phyloP scores from a whole-genome alignment of 2,329 filamentous ascomycete genomes.

The Epichloe scottii region DNA sequence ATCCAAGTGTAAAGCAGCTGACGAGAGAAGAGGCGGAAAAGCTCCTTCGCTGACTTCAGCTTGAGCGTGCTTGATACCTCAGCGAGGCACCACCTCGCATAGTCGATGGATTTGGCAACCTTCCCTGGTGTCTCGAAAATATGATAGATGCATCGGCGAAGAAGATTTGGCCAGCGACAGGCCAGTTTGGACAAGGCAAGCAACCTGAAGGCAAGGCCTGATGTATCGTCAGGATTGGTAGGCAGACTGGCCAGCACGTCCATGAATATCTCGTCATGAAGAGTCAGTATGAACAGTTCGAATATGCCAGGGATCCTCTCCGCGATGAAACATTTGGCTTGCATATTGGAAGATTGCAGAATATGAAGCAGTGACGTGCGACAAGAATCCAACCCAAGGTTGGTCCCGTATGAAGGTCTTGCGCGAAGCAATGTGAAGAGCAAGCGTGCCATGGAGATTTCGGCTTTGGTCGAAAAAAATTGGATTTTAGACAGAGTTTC shows the following conservation, averaged over 20 bases:
- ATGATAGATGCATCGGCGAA: slow-evolving; percentile 80
- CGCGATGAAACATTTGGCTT: slow-evolving; percentile 66
- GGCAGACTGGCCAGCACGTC: slow-evolving; percentile 77
- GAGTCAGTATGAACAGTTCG: slow-evolving; percentile 64
- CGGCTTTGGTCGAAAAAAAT: slow-evolving; percentile 58
- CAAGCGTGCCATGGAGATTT: slow-evolving; percentile 54
- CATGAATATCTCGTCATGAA: slow-evolving; percentile 73
- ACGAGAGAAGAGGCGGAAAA: slow-evolving; percentile 77
- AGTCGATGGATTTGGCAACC: slow-evolving; percentile 48
- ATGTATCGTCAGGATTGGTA: slow-evolving; percentile 52
- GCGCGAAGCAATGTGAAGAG: slow-evolving; percentile 57
- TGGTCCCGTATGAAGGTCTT: slow-evolving; percentile 53
- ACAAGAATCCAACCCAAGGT: slow-evolving; percentile 42
- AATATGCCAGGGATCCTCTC: slow-evolving; percentile 63
- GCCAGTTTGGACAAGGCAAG: slow-evolving; percentile 66
- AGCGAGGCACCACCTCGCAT: slow-evolving; percentile 61
- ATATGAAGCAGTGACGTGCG: slow-evolving; percentile 65
- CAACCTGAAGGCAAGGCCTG: slow-evolving; percentile 78
- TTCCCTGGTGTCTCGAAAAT: slow-evolving; percentile 84
- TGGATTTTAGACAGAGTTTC: slow-evolving; percentile 50
- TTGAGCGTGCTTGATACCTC: slow-evolving; percentile 53
- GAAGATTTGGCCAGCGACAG: slow-evolving; percentile 71
- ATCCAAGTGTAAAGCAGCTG: slow-evolving; percentile 91
- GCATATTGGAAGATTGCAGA: slow-evolving; percentile 50
- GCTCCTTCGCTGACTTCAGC: slow-evolving; percentile 50